A percentile compares a stretch with the other conserved stretches of the same genome.
These are phyloP conservation scores for Clitopilus passeckerianus DNA, from an alignment of 768 basidiomycete genomes.

Conservation along the genomic window DNA sequence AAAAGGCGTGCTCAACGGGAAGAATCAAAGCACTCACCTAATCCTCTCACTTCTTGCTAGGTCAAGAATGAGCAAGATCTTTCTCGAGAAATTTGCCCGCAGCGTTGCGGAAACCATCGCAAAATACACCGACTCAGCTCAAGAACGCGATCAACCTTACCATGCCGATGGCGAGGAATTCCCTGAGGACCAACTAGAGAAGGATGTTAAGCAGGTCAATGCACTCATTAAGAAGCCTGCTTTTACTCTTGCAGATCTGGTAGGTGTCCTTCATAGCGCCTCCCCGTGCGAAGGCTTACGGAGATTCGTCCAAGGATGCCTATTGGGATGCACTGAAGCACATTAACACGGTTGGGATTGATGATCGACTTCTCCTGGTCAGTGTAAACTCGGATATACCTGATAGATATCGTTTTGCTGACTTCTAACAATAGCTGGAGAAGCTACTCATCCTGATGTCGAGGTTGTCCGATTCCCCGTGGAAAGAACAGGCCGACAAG, in stretches of 20 bases:
- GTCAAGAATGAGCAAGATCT: neutral
- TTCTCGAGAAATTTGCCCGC: constrained; percentile 8
- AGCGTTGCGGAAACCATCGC: constrained; percentile 10
- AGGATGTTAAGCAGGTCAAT: constrained; percentile 20
- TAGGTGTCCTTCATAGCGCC: constrained; percentile 11
- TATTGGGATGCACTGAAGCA: constrained; percentile 43
- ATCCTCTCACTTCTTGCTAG: constrained; percentile 12
- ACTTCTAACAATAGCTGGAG: constrained; percentile 49
- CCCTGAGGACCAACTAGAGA: constrained; percentile 14
- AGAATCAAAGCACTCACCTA: constrained; percentile 1
- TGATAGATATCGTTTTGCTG: constrained; percentile 1
- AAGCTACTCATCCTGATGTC: constrained; percentile 58
- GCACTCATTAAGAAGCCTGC: constrained; percentile 23
- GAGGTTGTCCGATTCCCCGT: constrained; percentile 19
- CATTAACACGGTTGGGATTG: constrained; percentile 30
- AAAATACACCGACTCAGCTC: constrained; percentile 15
- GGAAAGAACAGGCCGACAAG: constrained; percentile 25
- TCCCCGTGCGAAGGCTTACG: neutral
- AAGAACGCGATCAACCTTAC: constrained; percentile 21
- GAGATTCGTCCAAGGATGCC: constrained; percentile 31
- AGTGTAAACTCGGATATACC: constrained; percentile 13
- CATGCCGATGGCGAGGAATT: constrained; percentile 28
- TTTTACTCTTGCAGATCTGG: constrained; percentile 21
- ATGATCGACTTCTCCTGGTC: constrained; percentile 62
- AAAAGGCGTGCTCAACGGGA: constrained; percentile 1